Percentiles rank a stretch among this genome's conserved stretches.
Conservation (phyloP, 345 rosid genomes). For the Citrus hindsii region DNA sequence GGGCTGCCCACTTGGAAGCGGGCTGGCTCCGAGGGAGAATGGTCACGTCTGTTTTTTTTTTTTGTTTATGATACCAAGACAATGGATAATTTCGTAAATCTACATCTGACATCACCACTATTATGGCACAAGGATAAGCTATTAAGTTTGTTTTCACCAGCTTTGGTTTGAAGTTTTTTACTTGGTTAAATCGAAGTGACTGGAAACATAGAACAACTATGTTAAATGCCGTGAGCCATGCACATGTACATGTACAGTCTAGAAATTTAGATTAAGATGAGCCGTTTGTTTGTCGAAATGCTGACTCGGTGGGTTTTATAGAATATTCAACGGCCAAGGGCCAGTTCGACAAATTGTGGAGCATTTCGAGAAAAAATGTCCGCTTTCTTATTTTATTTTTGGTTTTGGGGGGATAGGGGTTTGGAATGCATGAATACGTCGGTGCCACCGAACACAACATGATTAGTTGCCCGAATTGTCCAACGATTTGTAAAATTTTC, state of each 20-base stretch:
- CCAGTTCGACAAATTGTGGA: not conserved
- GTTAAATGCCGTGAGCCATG: not conserved
- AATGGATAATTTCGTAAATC: no score
- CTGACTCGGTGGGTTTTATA: not conserved
- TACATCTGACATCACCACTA: no score
- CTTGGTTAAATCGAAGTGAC: not conserved
- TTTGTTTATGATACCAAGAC: no score
- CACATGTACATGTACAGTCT: not conserved
- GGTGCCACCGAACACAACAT: not conserved
- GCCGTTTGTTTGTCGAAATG: not conserved
- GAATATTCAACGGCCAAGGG: not conserved
- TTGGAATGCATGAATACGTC: not conserved
- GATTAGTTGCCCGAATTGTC: not conserved
- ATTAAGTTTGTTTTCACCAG: not conserved
- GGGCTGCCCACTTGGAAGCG: not conserved
- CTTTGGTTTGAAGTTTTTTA: not conserved
- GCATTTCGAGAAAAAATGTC: not conserved
- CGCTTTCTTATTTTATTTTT: no score
- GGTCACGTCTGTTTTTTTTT: not conserved
- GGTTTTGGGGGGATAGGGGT: no score
- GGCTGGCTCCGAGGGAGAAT: not conserved
- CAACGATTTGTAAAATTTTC: not conserved
- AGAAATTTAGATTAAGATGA: not conserved
- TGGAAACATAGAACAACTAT: not conserved
- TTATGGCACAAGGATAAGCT: not conserved